Evolutionary conservation across 2,329 filamentous ascomycete species (phyloP).

Genomic region (Pseudogymnoascus sp.): DNA sequence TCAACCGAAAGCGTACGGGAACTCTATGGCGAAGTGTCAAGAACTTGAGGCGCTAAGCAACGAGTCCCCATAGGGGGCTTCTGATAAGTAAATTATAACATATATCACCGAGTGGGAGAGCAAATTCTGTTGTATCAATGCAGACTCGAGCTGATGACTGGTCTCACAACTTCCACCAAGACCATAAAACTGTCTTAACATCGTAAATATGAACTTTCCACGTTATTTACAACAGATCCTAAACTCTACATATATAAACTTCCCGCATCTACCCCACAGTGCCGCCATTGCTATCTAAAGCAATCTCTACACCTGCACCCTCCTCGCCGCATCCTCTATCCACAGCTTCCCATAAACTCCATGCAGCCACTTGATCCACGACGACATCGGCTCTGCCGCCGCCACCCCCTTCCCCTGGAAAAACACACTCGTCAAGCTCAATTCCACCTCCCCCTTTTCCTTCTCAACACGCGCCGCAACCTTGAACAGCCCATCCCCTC

Average conservation of each 20-base stretch:
- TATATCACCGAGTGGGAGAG: background rate
- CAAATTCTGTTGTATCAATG: background rate
- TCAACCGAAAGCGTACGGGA: background rate
- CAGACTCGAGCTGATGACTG: background rate
- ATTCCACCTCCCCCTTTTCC: conserved; percentile 56
- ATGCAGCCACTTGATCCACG: conserved; percentile 45
- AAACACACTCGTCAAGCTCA: conserved; percentile 58
- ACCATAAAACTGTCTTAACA: background rate
- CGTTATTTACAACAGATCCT: background rate
- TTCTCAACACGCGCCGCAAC: conserved; percentile 56
- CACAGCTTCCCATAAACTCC: conserved; percentile 50
- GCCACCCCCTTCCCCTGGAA: conserved; percentile 47
- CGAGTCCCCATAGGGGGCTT: background rate
- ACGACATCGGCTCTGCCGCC: conserved; percentile 39
- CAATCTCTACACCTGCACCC: conserved; percentile 19
- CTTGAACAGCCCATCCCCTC: conserved; percentile 61
- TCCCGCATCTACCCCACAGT: background rate
- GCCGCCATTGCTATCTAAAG: background rate
- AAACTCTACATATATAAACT: background rate
- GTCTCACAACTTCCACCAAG: background rate
- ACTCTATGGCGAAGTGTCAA: background rate
- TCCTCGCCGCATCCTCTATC: conserved; percentile 47
- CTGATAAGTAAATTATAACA: background rate
- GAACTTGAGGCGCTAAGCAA: background rate
- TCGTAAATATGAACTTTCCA: background rate